Evolutionary conservation across 495 filamentous ascomycete species (phyloP).

Genomic region (Penicillium nucicola): DNA sequence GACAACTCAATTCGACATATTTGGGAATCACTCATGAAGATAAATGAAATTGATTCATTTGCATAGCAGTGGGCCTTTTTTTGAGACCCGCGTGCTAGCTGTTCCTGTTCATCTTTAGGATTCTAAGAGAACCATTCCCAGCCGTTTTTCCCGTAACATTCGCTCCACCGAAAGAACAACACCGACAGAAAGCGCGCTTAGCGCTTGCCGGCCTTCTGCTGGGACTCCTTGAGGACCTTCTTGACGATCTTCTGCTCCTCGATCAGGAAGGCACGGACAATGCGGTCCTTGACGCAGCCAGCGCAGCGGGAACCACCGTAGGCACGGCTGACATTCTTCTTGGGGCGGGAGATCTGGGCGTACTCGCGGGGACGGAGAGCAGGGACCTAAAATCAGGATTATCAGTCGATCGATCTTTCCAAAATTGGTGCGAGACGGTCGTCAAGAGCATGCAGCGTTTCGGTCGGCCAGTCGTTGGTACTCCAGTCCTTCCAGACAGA

Average conservation of each 20-base stretch:
- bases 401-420: constrained; percentile 17
- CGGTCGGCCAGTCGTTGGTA: constrained; percentile 5
- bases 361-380: constrained; percentile 98
- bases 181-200: constrained; percentile 41
- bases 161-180: constrained; percentile 43
- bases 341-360: constrained; percentile 89
- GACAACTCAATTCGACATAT: constrained; percentile 13
- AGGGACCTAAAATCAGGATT: constrained; percentile 62
- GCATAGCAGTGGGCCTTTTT: constrained; percentile 22
- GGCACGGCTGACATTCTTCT: constrained; percentile 98
- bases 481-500: constrained; percentile 6
- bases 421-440: constrained; percentile 1
- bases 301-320: constrained; percentile 98
- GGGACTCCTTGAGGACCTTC: constrained; percentile 97
- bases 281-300: constrained; percentile 96
- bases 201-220: constrained; percentile 67
- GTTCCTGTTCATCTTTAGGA: constrained; percentile 35
- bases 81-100: constrained; percentile 23
- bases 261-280: constrained; percentile 96
- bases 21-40: constrained; percentile 28
- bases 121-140: constrained; percentile 33
- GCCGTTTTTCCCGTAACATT: constrained; percentile 38
- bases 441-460: constrained; percentile 6
- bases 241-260: constrained; percentile 99
- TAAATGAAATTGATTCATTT: constrained; percentile 36